Evolutionary conservation across 2,329 filamentous ascomycete species (phyloP), one percentile per base, ranked within the genome.

Genomic region (Neopestalotiopsis clavispora): DNA sequence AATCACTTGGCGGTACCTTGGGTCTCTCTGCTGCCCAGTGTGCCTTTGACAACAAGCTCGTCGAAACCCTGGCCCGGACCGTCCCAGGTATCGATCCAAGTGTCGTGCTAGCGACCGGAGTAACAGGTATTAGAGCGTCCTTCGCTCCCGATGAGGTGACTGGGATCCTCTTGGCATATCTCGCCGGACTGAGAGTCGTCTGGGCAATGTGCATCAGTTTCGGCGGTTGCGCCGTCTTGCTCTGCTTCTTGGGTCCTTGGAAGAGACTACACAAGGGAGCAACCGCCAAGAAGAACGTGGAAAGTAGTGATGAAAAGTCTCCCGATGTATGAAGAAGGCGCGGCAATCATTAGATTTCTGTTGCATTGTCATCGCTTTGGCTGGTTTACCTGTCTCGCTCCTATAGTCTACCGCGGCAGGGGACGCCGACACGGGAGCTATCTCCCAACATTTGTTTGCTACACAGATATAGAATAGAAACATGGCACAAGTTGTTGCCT

Each of bases 141-240:
- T 87, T 92, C 67, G 74, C 84, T 0, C 67, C 78, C 0, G 75
- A 85, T 13, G 81, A 82, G 70, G 74, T 91, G 0, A 74, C 78
- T 0, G 82, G 81, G 0, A 86, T 92, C 57, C 78, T 91, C 17
- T 65, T 74, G 0, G 87, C 87, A 0, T 92, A 92, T 78, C 90
- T 86, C 69, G 79, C 85, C 65, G 87, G 86, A 0, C 88, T 90
- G 73, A 89, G 89, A 73, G 87, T 90, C 6, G 82, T 84, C 3
- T 83, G 89, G 32, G 89, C 87, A 0, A 80, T 89, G 71, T 82
- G 84, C 1, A 80, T 83, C 6, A 73, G 87, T 5, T 83, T 81
- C 3, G 80, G 75, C 1, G 80, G 80, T 0, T 38, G 79, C 5
- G 72, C 77, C 0, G 73, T 79, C 5, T 20, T 79, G 7, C 42